Evolutionary conservation across 2,329 filamentous ascomycete genomes (phyloP).

Genomic region (Penicillium rolfsii): DNA sequence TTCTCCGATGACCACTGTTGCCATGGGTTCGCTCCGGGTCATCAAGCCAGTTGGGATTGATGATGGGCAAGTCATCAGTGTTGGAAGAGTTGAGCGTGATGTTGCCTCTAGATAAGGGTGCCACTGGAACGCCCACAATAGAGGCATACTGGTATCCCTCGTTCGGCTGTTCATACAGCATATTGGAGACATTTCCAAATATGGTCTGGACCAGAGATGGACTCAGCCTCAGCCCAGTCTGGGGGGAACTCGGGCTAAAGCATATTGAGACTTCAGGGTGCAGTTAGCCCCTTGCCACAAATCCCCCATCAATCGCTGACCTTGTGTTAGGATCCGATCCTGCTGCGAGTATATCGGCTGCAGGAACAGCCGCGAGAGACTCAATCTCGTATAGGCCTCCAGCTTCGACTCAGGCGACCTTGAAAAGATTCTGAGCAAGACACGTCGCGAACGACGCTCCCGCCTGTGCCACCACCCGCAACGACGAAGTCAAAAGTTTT

Average conservation of each 20-base stretch:
- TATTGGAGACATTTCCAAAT: conserved; percentile 30
- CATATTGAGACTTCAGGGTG: conserved; percentile 19
- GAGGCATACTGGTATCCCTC: conserved; percentile 34
- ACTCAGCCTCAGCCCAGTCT: conserved; percentile 47
- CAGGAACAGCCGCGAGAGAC: conserved; percentile 26
- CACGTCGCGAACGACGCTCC: conserved; percentile 32
- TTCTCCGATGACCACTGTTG: conserved; percentile 38
- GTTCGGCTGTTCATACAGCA: conserved; percentile 22
- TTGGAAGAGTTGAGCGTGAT: conserved; percentile 42
- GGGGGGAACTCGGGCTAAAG: conserved; percentile 30
- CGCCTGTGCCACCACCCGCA: conserved; percentile 33
- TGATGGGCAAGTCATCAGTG: conserved; percentile 43
- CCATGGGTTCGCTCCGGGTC: conserved; percentile 36
- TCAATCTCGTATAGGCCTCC: conserved; percentile 34
- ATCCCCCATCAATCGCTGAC: conserved; percentile 31
- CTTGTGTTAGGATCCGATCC: conserved; percentile 30
- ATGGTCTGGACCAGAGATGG: conserved; percentile 31
- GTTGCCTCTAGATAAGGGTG: conserved; percentile 50
- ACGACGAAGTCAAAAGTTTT: conserved; percentile 33
- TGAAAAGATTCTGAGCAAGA: conserved; percentile 28
- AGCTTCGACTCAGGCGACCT: conserved; percentile 37
- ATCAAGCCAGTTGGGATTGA: conserved; percentile 54
- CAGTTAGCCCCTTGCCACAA: conserved; percentile 24
- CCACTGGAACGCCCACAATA: conserved; percentile 28
- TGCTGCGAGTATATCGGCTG: conserved; percentile 23